Base-by-base conservation (phyloP, 2,329 filamentous ascomycete genomes). In the Fusarium gaditjirri region DNA sequence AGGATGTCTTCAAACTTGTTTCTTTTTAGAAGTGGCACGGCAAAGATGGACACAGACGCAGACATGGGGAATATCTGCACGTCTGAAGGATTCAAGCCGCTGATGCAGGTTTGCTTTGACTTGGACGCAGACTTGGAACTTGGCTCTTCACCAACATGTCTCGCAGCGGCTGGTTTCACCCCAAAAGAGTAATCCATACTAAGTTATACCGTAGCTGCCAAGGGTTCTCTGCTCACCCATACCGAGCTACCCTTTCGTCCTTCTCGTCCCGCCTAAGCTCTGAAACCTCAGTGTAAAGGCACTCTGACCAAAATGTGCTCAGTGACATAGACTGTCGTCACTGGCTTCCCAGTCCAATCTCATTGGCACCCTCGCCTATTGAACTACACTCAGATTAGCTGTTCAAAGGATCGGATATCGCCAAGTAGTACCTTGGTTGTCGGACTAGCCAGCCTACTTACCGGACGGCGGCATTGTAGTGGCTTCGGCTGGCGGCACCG, bases 401-500 rank as follows among this genome's bases (percentile, higher is more conserved):
- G 29, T 12, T 31, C 14, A 46, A 47, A 29, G 52, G 55, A 43
- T 57, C 42, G 47, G 46, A 39, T 41, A 53, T 56, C 33, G 43
- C 35, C 43, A 52, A 42, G 44, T 36, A 38, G 44, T 33, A 60
- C n/a, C 29, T 50, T 50, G 29, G 39, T 27, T 60, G 16, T 38
- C 25, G 38, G 38, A 36, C 41, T 67, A 41, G 19, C 21, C 19
- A 29, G 17, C 25, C 23, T 39, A 25, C 27, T 25, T 50, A 49
- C 61, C 17, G 39, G 35, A 38, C 49, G 38, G 38, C 49, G 38
- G 38, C 19, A 56, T 41, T 23, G 25, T 54, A 33, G 56, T 50
- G 57, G 50, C 57, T 68, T 56, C 65, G 57, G 64, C 44, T 50
- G 50, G 29, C 64, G 65, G 65, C 65, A 68, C 49, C 65, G 57